These are phyloP conservation scores for Geotrichum klebahnii DNA, from an alignment of 1,139 yeast genomes.

Conservation along the genomic window DNA sequence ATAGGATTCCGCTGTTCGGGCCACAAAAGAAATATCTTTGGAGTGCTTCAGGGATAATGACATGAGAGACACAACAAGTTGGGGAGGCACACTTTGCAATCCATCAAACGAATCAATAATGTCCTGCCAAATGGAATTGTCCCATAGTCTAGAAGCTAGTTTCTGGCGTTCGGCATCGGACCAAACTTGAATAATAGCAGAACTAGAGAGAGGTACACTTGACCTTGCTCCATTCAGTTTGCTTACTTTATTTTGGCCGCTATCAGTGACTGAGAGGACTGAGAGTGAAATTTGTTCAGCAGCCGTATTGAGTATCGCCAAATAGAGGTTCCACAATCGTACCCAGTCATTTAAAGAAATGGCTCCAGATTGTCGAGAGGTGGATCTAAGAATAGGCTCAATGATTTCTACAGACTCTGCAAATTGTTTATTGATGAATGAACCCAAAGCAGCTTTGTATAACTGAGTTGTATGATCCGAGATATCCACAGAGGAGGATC, in stretches of 20 bases:
- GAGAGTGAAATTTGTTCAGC: constrained; percentile 10
- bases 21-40: constrained; percentile 8
- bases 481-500: background rate
- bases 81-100: constrained; percentile 13
- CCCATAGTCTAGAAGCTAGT: constrained; percentile 10
- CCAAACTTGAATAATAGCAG: constrained; percentile 12
- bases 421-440: constrained; percentile 21
- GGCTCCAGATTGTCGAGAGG: background rate
- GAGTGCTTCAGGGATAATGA: constrained; percentile 12
- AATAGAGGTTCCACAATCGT: constrained; percentile 20
- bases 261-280: background rate
- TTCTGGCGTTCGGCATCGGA: constrained; percentile 4
- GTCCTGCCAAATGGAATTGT: constrained; percentile 11
- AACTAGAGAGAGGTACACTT: constrained; percentile 4
- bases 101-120: constrained; percentile 9
- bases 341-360: constrained; percentile 2
- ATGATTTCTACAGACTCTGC: constrained; percentile 16
- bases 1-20: constrained; percentile 9
- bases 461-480: constrained; percentile 4
- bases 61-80: constrained; percentile 8
- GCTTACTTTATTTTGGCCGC: background rate
- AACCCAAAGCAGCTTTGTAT: constrained; percentile 17
- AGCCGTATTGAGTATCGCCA: constrained; percentile 20
- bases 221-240: background rate
- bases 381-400: constrained; percentile 13